phyloP scores from a whole-genome alignment of 179 eudicot species.

The Pouteria campechiana region DNA sequence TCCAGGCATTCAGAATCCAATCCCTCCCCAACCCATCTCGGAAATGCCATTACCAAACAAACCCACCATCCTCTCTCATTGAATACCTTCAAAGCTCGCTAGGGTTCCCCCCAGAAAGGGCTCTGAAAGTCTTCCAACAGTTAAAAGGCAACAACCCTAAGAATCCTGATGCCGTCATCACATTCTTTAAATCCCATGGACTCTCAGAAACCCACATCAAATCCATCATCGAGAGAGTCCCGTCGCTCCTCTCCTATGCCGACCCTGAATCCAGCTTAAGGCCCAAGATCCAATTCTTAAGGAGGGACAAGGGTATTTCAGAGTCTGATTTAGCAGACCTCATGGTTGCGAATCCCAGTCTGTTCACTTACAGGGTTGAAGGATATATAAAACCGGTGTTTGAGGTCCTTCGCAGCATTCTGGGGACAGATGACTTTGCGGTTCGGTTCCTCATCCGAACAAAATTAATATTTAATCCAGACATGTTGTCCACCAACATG shows the following conservation, averaged over 20 bases:
- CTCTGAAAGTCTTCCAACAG: not conserved
- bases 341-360: not conserved
- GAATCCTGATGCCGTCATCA: not conserved
- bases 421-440: not conserved
- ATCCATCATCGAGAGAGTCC: not conserved
- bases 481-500: not conserved
- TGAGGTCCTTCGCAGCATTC: not conserved
- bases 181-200: not conserved
- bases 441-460: not conserved
- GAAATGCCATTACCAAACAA: too few species aligned
- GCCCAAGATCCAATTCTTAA: constrained; percentile 4
- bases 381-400: not conserved
- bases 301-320: not conserved
- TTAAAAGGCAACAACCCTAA: not conserved
- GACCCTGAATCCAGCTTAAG: not conserved
- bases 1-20: too few species aligned
- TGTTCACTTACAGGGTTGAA: not conserved
- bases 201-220: constrained; percentile 1
- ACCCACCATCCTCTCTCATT: not conserved
- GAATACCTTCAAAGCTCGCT: not conserved
- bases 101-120: constrained; percentile 2
- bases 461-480: not conserved
- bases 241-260: not conserved
- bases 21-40: too few species aligned
- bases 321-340: not conserved